Evolutionary conservation across 441 rosid species (phyloP).

Genomic region (Populus hybrid): DNA sequence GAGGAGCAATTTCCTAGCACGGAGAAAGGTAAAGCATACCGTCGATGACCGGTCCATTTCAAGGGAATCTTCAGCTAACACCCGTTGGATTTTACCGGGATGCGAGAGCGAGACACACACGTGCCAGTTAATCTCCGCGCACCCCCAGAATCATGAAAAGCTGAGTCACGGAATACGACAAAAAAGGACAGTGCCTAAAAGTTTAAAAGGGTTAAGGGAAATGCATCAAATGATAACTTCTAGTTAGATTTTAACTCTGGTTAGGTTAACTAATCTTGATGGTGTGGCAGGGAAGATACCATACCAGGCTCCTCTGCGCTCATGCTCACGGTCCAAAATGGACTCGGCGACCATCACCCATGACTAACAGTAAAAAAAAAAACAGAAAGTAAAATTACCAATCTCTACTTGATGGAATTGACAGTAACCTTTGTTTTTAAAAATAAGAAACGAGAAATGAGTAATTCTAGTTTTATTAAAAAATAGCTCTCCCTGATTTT

Average conservation of each 20-base stretch:
- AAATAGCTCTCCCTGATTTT: too few species aligned
- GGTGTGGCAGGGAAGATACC: background rate
- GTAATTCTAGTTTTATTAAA: too few species aligned
- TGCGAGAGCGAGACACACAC: background rate
- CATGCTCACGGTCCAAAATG: background rate
- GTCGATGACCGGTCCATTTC: constrained; percentile 18
- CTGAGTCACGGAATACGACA: constrained; percentile 22
- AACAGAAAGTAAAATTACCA: background rate
- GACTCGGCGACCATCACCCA: background rate
- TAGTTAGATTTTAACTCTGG: constrained; percentile 24
- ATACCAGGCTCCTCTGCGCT: background rate
- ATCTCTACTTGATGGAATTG: background rate
- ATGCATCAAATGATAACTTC: constrained; percentile 22
- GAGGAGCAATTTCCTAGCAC: background rate
- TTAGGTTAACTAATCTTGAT: constrained; percentile 12
- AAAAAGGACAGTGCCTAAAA: constrained; percentile 5
- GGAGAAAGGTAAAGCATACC: constrained; percentile 2
- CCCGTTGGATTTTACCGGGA: constrained; percentile 24
- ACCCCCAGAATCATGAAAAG: constrained; percentile 8
- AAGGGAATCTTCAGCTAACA: constrained; percentile 9
- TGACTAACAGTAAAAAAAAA: background rate
- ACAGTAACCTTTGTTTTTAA: too few species aligned
- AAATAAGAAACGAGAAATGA: too few species aligned
- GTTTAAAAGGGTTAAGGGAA: background rate
- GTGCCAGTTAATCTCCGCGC: constrained; percentile 9